phyloP scores from a whole-genome alignment of 495 filamentous ascomycete species.

The Tuber aestivum region DNA sequence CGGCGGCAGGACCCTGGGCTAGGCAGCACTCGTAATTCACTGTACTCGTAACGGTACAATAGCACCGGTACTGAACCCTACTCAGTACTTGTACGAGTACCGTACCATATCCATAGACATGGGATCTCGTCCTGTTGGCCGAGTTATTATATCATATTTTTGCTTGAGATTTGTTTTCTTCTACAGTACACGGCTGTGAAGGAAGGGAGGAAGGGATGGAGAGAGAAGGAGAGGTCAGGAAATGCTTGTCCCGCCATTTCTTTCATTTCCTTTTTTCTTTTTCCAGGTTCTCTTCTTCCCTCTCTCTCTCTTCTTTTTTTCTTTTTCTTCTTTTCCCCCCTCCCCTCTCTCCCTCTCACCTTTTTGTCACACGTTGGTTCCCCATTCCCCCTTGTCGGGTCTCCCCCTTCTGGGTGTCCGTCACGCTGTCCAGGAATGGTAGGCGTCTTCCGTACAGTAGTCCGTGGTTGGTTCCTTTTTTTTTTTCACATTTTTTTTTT shows the following conservation, averaged over 20 bases:
- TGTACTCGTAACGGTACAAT: neutral
- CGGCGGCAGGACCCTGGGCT: neutral
- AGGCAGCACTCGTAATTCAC: neutral
- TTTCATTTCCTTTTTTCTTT: neutral
- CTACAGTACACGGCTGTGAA: no score
- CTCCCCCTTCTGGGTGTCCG: neutral
- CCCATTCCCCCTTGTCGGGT: neutral
- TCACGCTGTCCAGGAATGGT: neutral
- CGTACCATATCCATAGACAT: neutral
- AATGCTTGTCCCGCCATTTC: neutral
- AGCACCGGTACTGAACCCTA: neutral
- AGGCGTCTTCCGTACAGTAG: neutral
- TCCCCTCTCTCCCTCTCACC: neutral
- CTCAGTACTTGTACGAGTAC: no score
- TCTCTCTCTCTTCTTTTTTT: no score
- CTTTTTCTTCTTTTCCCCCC: neutral
- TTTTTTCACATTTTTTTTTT: neutral
- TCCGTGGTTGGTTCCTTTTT: neutral
- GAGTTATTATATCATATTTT: neutral
- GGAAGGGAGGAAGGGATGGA: neutral
- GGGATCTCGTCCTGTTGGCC: conserved; percentile 1
- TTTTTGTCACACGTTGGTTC: neutral
- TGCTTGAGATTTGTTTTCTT: neutral
- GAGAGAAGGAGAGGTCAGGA: neutral
- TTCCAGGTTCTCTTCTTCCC: neutral